These are phyloP conservation scores for Aspergillus glaucus DNA, from an alignment of 2,329 filamentous ascomycete species.

Conservation along the genomic window DNA sequence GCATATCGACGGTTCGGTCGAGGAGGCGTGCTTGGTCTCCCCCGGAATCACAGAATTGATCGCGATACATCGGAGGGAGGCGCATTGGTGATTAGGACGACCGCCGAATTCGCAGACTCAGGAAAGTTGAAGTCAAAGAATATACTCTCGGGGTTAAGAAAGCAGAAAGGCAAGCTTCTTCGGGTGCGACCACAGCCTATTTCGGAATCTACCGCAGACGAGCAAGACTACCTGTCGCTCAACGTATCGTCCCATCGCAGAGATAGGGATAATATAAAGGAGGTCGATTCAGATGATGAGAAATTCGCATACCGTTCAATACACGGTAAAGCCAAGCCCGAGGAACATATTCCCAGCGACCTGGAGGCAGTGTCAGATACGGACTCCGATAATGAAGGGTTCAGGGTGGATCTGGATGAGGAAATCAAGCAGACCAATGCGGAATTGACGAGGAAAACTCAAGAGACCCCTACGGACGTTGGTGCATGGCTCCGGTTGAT, in stretches of 20 bases:
- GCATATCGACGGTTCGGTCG: conserved; percentile 62
- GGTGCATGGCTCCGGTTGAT: conserved; percentile 74
- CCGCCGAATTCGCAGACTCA: conserved; percentile 32
- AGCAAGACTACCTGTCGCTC: conserved; percentile 30
- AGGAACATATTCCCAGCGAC: conserved; percentile 42
- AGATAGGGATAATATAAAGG: conserved; percentile 29
- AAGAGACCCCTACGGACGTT: conserved; percentile 60
- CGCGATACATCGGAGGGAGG: conserved; percentile 47
- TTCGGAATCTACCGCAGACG: conserved; percentile 13
- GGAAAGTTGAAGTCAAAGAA: conserved; percentile 43
- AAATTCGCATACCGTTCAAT: conserved; percentile 60
- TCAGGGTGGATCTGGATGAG: conserved; percentile 36
- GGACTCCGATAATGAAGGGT: conserved; percentile 34
- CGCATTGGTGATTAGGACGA: conserved; percentile 30
- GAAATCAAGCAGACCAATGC: conserved; percentile 41
- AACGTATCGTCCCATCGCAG: conserved; percentile 27
- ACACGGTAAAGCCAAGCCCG: conserved; percentile 53
- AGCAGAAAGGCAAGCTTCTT: conserved; percentile 16
- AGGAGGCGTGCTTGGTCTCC: conserved; percentile 65
- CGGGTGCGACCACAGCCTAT: conserved; percentile 19
- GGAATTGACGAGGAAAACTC: conserved; percentile 58
- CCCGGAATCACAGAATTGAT: conserved; percentile 58
- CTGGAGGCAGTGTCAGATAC: conserved; percentile 46
- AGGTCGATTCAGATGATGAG: conserved; percentile 42
- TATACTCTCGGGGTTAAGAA: conserved; percentile 24